Evolutionary conservation across 495 filamentous ascomycete genomes (phyloP).

Genomic region (Geopyxis carbonaria): DNA sequence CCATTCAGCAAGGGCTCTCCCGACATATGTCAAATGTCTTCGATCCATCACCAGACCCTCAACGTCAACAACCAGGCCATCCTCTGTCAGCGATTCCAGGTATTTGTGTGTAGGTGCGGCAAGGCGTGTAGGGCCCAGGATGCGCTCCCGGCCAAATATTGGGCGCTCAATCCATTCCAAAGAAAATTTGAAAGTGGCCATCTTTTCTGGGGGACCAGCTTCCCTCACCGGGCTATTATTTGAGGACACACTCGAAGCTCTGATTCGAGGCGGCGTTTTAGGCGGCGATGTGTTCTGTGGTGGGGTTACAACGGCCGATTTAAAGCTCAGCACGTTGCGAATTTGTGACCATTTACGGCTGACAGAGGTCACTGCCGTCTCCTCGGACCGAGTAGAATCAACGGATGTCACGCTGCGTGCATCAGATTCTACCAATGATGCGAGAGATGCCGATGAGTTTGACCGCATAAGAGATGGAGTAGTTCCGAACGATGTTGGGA

Average conservation of each 20-base stretch:
- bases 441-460: conserved; percentile 8
- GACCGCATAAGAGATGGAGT: conserved; percentile 13
- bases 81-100: conserved; percentile 27
- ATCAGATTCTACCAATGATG: conserved; percentile 11
- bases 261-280: conserved; percentile 21
- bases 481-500: conserved; percentile 26
- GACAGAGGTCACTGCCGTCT: conserved; percentile 8
- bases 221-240: conserved; percentile 15
- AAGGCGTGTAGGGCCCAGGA: conserved; percentile 55
- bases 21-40: conserved; percentile 47
- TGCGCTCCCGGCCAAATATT: conserved; percentile 37
- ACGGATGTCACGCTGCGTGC: conserved; percentile 10
- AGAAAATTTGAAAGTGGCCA: conserved; percentile 60
- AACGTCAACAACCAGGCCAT: conserved; percentile 11
- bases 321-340: conserved; percentile 19
- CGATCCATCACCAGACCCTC: background rate
- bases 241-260: conserved; percentile 25
- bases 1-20: conserved; percentile 88
- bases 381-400: conserved; percentile 9
- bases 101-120: conserved; percentile 51
- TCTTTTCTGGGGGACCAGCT: conserved; percentile 16
- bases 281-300: conserved; percentile 26
- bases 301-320: conserved; percentile 1
- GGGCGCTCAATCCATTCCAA: conserved; percentile 54
- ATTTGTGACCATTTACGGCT: conserved; percentile 19